phyloP scores from a whole-genome alignment of 768 basidiomycete species.

The Termitomyces heimii region DNA sequence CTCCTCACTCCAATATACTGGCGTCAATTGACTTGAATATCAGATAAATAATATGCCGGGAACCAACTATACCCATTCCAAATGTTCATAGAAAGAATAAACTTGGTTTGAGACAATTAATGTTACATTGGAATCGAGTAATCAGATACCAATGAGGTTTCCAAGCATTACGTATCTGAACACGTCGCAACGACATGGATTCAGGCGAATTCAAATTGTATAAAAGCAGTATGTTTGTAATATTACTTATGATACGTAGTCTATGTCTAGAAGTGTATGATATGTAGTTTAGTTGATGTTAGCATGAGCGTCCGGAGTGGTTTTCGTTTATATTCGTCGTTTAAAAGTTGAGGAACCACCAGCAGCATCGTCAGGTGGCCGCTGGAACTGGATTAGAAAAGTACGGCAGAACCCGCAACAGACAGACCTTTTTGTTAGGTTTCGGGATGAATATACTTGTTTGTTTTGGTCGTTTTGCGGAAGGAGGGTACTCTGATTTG shows the following conservation, averaged over 20 bases:
- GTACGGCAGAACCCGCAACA: background rate
- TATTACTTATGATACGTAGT: background rate
- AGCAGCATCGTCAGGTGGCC: conserved; percentile 11
- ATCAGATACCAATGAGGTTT: too few relatives aligned
- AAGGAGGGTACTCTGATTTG: conserved; percentile 16
- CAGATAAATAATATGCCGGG: too few relatives aligned
- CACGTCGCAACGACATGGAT: too few relatives aligned
- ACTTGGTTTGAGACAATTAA: too few relatives aligned
- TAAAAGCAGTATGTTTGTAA: too few relatives aligned
- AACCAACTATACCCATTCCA: too few relatives aligned
- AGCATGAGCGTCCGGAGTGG: background rate
- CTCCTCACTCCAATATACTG: too few relatives aligned
- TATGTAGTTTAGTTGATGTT: background rate
- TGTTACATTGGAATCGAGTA: too few relatives aligned
- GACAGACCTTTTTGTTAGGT: conserved; percentile 25
- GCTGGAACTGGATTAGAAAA: conserved; percentile 1
- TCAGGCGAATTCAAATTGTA: too few relatives aligned
- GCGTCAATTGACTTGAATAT: too few relatives aligned
- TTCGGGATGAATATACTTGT: conserved; percentile 61
- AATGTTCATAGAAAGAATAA: too few relatives aligned
- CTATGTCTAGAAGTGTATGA: background rate
- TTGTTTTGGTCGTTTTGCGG: conserved; percentile 34
- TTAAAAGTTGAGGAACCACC: conserved; percentile 7
- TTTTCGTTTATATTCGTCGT: conserved; percentile 6
- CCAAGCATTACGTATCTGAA: too few relatives aligned